Conservation (phyloP, 805 yeast species). For the Kluyveromyces wickerhamii region DNA sequence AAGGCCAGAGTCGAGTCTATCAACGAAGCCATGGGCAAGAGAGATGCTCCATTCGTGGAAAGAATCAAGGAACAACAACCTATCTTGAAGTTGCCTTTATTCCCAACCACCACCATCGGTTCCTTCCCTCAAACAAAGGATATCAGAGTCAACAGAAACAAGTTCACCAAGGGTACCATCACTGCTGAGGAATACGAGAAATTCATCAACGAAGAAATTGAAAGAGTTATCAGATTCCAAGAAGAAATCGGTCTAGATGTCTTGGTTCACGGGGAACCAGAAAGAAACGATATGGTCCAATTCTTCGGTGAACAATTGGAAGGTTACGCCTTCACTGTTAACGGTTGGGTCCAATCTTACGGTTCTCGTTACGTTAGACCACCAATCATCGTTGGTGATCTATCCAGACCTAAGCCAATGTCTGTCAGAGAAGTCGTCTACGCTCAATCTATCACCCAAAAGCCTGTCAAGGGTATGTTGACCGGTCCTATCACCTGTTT, state of each 20-base stretch:
- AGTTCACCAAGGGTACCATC: slow-evolving; percentile 93
- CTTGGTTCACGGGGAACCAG: slow-evolving; percentile 99
- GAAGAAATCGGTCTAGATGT: slow-evolving; percentile 98
- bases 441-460: slow-evolving; percentile 92
- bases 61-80: slow-evolving; percentile 85
- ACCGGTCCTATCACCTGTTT: slow-evolving; percentile 99
- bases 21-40: slow-evolving; percentile 67
- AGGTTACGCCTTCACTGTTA: slow-evolving; percentile 96
- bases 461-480: slow-evolving; percentile 99
- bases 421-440: slow-evolving; percentile 98
- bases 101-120: slow-evolving; percentile 99
- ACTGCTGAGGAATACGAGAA: slow-evolving; percentile 91
- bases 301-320: slow-evolving; percentile 98
- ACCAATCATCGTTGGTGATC: slow-evolving; percentile 98
- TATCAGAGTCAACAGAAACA: slow-evolving; percentile 97
- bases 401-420: slow-evolving; percentile 97
- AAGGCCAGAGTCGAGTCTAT: slow-evolving; percentile 76
- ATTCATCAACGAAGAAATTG: slow-evolving; percentile 95
- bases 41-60: slow-evolving; percentile 78
- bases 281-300: slow-evolving; percentile 99
- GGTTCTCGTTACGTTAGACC: slow-evolving; percentile 99
- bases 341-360: slow-evolving; percentile 99
- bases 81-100: slow-evolving; percentile 86
- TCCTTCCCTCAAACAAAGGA: slow-evolving; percentile 99
- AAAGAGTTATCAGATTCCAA: slow-evolving; percentile 95